Evolutionary conservation across 805 yeast genomes (phyloP).

Genomic region (Wickerhamomyces pijperi): DNA sequence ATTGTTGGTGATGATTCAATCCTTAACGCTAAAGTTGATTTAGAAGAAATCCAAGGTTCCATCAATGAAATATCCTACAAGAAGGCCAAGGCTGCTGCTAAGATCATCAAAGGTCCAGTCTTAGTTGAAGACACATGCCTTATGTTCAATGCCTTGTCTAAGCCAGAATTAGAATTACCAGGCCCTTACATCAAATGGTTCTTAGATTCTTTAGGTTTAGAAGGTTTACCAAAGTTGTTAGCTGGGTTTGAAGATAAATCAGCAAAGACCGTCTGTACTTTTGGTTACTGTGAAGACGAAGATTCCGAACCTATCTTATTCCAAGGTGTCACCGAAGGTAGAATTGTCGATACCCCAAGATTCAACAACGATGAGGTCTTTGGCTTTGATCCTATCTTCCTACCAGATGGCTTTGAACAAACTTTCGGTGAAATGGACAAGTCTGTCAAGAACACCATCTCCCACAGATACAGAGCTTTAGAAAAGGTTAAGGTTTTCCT

Average conservation of each 20-base stretch:
- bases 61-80: slow-evolving; percentile 70
- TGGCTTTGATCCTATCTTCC: slow-evolving; percentile 92
- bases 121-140: slow-evolving; percentile 93
- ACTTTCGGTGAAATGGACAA: slow-evolving; percentile 90
- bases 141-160: slow-evolving; percentile 68
- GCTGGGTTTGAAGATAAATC: slow-evolving; percentile 72
- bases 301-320: slow-evolving; percentile 63
- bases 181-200: slow-evolving; percentile 98
- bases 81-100: slow-evolving; percentile 70
- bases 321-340: slow-evolving; percentile 78
- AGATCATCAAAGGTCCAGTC: slow-evolving; percentile 60
- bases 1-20: slow-evolving; percentile 48
- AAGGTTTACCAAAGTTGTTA: slow-evolving; percentile 68
- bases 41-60: slow-evolving; percentile 87
- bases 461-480: slow-evolving; percentile 83
- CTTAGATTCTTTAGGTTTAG: slow-evolving; percentile 59
- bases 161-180: slow-evolving; percentile 46
- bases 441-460: slow-evolving; percentile 61
- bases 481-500: slow-evolving; percentile 54
- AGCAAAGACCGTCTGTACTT: slow-evolving; percentile 85
- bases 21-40: slow-evolving; percentile 58
- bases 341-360: slow-evolving; percentile 44
- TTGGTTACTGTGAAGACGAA: slow-evolving; percentile 82
- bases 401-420: slow-evolving; percentile 64
- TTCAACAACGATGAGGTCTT: slow-evolving; percentile 67